Percentiles rank a stretch among this genome's conserved stretches.
Evolutionary conservation across 768 basidiomycete genomes (phyloP).

Genomic region (Kondoa malvinella): DNA sequence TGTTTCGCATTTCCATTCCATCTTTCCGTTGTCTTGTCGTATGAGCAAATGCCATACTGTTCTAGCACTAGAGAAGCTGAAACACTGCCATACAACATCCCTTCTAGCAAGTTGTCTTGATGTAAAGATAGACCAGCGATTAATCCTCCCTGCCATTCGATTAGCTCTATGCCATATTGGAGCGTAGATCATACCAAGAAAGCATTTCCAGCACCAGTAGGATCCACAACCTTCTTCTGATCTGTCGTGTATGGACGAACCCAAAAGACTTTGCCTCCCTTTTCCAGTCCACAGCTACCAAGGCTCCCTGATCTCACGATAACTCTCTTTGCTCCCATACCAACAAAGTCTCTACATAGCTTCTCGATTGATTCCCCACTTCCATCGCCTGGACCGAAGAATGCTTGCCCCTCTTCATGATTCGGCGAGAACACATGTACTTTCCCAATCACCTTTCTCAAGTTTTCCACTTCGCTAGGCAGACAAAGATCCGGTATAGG

Average conservation of each 20-base stretch:
- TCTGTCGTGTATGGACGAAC: conserved; percentile 55
- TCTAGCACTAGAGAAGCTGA: conserved; percentile 71
- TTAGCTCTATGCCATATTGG: background rate
- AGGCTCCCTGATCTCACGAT: conserved; percentile 58
- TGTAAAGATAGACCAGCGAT: conserved; percentile 21
- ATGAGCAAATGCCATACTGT: conserved; percentile 58
- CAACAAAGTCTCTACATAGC: conserved; percentile 19
- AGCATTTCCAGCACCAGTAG: conserved; percentile 81
- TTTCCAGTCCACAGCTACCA: conserved; percentile 50
- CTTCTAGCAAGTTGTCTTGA: conserved; percentile 33
- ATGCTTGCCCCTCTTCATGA: conserved; percentile 55
- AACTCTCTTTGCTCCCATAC: conserved; percentile 33
- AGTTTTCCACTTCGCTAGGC: conserved; percentile 57
- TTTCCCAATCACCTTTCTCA: conserved; percentile 43
- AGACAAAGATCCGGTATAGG: conserved; percentile 74
- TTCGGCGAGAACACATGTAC: conserved; percentile 68
- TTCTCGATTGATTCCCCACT: conserved; percentile 21
- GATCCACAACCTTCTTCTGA: conserved; percentile 48
- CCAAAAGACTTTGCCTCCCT: conserved; percentile 41
- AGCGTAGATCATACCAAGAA: conserved; percentile 48
- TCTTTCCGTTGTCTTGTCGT: conserved; percentile 25
- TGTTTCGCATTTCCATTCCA: conserved; percentile 10
- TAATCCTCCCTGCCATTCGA: conserved; percentile 15
- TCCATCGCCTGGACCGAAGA: conserved; percentile 34
- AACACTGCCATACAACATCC: conserved; percentile 54